phyloP scores from a whole-genome alignment of 2,329 filamentous ascomycete species.

The Didymellaceae sp. region DNA sequence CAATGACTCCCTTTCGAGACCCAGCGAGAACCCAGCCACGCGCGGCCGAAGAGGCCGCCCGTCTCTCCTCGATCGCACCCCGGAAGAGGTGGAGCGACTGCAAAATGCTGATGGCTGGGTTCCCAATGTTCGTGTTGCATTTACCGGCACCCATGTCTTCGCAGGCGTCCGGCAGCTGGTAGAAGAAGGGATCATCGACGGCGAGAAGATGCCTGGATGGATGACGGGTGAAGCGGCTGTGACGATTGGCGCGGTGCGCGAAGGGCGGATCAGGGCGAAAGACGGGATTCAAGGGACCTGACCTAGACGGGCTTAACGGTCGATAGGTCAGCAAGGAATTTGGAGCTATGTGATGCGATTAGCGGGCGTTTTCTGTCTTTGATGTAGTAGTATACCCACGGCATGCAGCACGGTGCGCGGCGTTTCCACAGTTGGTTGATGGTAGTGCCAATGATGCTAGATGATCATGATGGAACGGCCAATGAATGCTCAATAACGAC shows the following conservation, averaged over 20 bases:
- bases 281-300: too few species aligned
- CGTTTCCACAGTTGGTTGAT: too few species aligned
- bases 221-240: slow-evolving; percentile 88
- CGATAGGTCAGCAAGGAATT: too few species aligned
- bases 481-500: too few species aligned
- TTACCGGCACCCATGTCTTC: slow-evolving; percentile 80
- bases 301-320: too few species aligned
- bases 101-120: slow-evolving; percentile 53
- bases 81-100: slow-evolving; percentile 38
- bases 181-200: slow-evolving; percentile 76
- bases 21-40: slow-evolving; percentile 21
- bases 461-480: too few species aligned
- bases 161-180: slow-evolving; percentile 79
- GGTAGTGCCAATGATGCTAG: too few species aligned
- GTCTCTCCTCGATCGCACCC: slow-evolving; percentile 43
- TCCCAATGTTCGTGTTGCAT: slow-evolving; percentile 69
- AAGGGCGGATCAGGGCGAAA: slow-evolving; percentile 64
- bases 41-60: slow-evolving; percentile 38
- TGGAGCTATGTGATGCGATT: too few species aligned
- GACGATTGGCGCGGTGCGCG: slow-evolving; percentile 71
- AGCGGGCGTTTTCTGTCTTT: too few species aligned
- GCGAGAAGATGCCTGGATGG: slow-evolving; percentile 83
- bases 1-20: slow-evolving; percentile 24
- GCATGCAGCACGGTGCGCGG: too few species aligned
- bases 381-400: too few species aligned